phyloP scores from a whole-genome alignment of 495 filamentous ascomycete genomes.

The Parachaetomium inaequale region DNA sequence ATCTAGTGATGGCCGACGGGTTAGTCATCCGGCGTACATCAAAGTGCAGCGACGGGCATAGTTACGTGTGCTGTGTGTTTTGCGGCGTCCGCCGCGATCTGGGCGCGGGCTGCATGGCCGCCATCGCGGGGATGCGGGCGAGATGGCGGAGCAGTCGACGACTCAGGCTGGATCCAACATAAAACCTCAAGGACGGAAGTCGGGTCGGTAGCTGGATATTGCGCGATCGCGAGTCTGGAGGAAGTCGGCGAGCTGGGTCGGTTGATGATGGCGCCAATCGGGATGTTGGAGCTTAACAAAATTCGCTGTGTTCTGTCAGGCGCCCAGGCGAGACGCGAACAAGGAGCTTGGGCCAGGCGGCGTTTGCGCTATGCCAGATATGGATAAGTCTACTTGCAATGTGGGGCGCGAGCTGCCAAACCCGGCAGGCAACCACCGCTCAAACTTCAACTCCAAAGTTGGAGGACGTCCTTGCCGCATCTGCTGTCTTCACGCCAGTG shows the following conservation, averaged over 20 bases:
- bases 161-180: not conserved
- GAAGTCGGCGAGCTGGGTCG: not conserved
- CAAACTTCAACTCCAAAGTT: too few relatives aligned
- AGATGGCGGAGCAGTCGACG: not conserved
- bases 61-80: constrained; percentile 36
- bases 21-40: not conserved
- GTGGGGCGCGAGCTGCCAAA: too few relatives aligned
- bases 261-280: not conserved
- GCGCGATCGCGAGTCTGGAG: not conserved
- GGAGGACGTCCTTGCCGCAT: too few relatives aligned
- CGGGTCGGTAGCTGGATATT: not conserved
- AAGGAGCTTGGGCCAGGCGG: not conserved
- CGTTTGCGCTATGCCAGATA: not conserved
- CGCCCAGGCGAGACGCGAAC: not conserved
- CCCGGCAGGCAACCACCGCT: too few relatives aligned
- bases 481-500: too few relatives aligned
- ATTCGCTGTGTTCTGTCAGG: not conserved
- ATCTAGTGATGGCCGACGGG: constrained; percentile 47
- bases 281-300: not conserved
- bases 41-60: not conserved
- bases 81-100: constrained; percentile 36
- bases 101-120: constrained; percentile 27
- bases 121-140: not conserved
- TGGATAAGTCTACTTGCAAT: not conserved
- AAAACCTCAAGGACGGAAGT: not conserved